Evolutionary conservation across 495 filamentous ascomycete genomes (phyloP).

Genomic region (Beverwykella pulmonaria): DNA sequence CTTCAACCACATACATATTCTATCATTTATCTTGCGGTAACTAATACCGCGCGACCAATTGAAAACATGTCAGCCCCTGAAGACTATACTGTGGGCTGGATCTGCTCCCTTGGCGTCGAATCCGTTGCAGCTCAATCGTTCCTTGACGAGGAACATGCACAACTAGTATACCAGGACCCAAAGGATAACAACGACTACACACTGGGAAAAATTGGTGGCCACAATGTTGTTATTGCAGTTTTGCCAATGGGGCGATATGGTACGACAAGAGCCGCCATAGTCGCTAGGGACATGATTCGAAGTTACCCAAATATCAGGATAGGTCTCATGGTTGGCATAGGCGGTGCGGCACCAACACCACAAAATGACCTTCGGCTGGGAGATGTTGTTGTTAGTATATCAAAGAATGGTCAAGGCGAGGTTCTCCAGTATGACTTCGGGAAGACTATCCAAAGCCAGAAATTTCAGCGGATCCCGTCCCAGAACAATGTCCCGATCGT

Average conservation of each 20-base stretch:
- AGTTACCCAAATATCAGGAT: neutral
- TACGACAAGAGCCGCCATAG: neutral
- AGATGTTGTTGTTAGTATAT: neutral
- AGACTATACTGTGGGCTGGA: slow-evolving; percentile 3
- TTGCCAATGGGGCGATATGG: neutral
- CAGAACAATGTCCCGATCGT: neutral
- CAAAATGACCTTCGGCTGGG: slow-evolving; percentile 1
- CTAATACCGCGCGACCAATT: too few species aligned
- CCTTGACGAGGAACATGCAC: neutral
- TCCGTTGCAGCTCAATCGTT: neutral
- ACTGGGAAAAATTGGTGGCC: neutral
- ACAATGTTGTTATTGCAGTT: neutral
- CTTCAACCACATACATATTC: too few species aligned
- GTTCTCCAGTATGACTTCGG: too few species aligned
- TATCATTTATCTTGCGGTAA: too few species aligned
- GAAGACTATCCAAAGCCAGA: neutral
- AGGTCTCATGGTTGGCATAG: slow-evolving; percentile 3
- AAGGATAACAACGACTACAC: slow-evolving; percentile 1
- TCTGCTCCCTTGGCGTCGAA: neutral
- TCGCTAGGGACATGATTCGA: neutral
- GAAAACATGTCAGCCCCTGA: neutral
- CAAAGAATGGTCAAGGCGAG: neutral
- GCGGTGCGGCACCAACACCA: neutral
- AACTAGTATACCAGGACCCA: neutral
- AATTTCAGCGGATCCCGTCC: neutral